Conservation (phyloP, 345 rosid genomes). For the Cochlearia excelsa region DNA sequence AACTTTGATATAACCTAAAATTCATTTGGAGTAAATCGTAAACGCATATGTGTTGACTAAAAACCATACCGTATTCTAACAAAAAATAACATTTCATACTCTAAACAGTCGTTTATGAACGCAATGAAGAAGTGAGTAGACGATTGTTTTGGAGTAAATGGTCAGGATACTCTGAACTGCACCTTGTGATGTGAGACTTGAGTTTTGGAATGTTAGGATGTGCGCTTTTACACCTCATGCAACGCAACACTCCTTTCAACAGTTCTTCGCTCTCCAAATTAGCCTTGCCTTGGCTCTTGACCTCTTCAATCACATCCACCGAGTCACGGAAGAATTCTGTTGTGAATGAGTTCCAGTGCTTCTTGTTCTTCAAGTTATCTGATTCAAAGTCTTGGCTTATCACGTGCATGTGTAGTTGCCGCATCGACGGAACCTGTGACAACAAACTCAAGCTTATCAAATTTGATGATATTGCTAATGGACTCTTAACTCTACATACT, state of each 20-base stretch:
- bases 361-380: conserved; percentile 72
- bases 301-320: conserved; percentile 73
- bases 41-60: too few relatives aligned
- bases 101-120: too few relatives aligned
- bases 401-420: conserved; percentile 87
- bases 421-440: conserved; percentile 37
- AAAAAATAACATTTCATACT: too few relatives aligned
- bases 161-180: conserved; percentile 54
- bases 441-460: background rate
- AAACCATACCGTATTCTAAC: too few relatives aligned
- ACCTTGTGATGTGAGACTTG: conserved; percentile 61
- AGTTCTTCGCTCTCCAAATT: conserved; percentile 42
- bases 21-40: too few relatives aligned
- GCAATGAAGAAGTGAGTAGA: conserved; percentile 9
- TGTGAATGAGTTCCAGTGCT: conserved; percentile 92
- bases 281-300: conserved; percentile 54
- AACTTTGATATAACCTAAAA: too few relatives aligned
- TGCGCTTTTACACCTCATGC: conserved; percentile 78
- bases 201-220: conserved; percentile 88
- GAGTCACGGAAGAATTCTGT: conserved; percentile 77
- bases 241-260: conserved; percentile 69
- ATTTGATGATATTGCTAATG: background rate
- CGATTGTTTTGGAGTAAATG: conserved; percentile 46
- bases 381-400: conserved; percentile 94
- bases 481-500: background rate